Conservation (phyloP, 1,139 yeast species). For the Hyphopichia wangnamkhiaoensis region DNA sequence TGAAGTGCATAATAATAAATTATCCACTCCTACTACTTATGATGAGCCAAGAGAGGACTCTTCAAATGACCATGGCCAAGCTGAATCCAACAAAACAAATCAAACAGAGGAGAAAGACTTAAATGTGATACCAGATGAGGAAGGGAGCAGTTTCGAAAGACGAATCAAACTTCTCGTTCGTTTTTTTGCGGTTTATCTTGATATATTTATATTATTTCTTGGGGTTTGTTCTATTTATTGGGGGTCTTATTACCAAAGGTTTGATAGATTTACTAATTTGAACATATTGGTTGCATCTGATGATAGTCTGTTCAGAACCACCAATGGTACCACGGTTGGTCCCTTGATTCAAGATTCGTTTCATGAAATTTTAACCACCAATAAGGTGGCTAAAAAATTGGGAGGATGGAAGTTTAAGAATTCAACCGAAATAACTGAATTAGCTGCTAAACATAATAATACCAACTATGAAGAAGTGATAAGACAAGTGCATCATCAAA, state of each 20-base stretch:
- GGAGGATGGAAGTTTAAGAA: conserved; percentile 45
- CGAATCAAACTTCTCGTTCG: conserved; percentile 11
- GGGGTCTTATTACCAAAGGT: conserved; percentile 56
- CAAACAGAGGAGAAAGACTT: neutral
- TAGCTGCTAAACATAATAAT: conserved; percentile 33
- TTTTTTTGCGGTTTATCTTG: conserved; percentile 13
- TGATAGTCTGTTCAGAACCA: conserved; percentile 28
- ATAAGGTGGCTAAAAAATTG: conserved; percentile 15
- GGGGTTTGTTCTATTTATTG: conserved; percentile 55
- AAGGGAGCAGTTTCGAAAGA: neutral
- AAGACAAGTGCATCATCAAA: conserved; percentile 45
- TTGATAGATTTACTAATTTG: conserved; percentile 37
- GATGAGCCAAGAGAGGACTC: neutral
- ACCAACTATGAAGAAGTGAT: conserved; percentile 34
- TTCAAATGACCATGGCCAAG: neutral
- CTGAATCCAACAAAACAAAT: neutral
- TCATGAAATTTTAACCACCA: conserved; percentile 16
- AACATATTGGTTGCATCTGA: conserved; percentile 49
- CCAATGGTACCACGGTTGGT: conserved; percentile 18
- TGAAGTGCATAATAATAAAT: too few species aligned
- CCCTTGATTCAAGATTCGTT: conserved; percentile 39
- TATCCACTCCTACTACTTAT: too few species aligned
- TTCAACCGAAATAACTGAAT: conserved; percentile 24
- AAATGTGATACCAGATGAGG: too few species aligned
- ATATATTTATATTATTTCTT: conserved; percentile 20